Evolutionary conservation across 2,329 filamentous ascomycete species (phyloP), one percentile per base, ranked within the genome.

Genomic region (Ceratocystis cacaofunesta): DNA sequence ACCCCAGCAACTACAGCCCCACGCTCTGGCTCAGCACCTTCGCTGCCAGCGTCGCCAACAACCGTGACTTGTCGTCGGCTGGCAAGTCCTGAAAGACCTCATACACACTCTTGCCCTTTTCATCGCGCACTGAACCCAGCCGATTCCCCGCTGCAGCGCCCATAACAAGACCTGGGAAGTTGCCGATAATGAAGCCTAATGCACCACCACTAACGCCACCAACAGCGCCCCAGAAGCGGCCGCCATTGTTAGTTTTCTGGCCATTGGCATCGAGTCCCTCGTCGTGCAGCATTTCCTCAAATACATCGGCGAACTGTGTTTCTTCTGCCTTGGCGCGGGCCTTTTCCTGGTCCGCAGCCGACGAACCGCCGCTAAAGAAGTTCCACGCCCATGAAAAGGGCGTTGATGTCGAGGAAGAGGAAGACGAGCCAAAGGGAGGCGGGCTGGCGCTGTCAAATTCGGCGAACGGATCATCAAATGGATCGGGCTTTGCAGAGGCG

Each of bases 61-160:
- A 75, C 74, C 85, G 85, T 65, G 90, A 85, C 72, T 90, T 88
- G 72, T 96, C 92, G 62, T 80, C 81, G 75, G 90, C 88, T 62
- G 91, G 91, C 72, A 99, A 78, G 71, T 96, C 89, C 77, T 83
- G 85, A 74, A 92, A 97, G 17, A 96, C 94, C 32, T 85, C 80
- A 75, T 95, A 97, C 5, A 99, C 94, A 72, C 90, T 95, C 85
- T 96, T 97, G 25, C 92, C 92, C 76, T 86, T 91, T 41, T 88
- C 85, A 76, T 99, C 94, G 66, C 94, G 81, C 22, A 99, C 84
- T 5, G 90, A 89, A 0, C 94, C 94, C n/a, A 97, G 76, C 63
- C 92, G 78, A 76, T 96, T 97, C 10, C 94, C 94, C 0, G 92
- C 92, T 1, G 96, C 92, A 1, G 90, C 90, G 2, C 94, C 94